Base-by-base conservation (phyloP, 192 early-diverging fungal species). In the Coemansia sp. region DNA sequence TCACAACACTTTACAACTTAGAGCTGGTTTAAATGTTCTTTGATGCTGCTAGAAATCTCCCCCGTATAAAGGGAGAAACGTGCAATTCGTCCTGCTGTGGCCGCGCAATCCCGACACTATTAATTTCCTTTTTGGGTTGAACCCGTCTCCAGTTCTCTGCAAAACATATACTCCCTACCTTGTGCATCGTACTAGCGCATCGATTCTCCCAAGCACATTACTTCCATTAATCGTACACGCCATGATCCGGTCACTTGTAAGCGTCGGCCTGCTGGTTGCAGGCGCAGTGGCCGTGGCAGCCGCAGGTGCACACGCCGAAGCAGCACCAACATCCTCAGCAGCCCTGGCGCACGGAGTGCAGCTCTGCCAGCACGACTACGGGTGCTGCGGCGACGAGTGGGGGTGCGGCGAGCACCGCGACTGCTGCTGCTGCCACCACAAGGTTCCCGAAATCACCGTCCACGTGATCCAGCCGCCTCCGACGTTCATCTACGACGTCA, bases 401-500 rank as follows among this genome's bases (percentile, higher is more conserved):
- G 26, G 39, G 9, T 32, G 57, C 2, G 18, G 39, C 63, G 62
- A 65, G 32, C 38, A 57, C 50, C 42, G 65, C 58, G 18, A 67
- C 12, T 47, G 58, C 69, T 64, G 61, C 38, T 69, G 71, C 59
- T 67, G 73, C 56, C 53, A 61, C 56, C 72, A 67, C 63, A 79
- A 68, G 62, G 65, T 49, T 3, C 78, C 78, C 2, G 69, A 81
- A 37, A 47, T 81, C 39, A 72, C 78, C 16, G 78, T 81, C 3
- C 78, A 81, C 50, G 78, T 81, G 2, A 72, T 81, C 69, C 78
- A 75, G 64, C 78, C 78, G 3, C 78, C 78, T 6, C 78, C 78
- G 12, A 81, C 78, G 13, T 81, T 61, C 45, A 75, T 81, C 61
- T 81, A 81, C 70, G 78, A 81, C 15, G 63, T 81, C 15, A 81